Evolutionary conservation across 345 rosid genomes (phyloP).

Genomic region (Clarkia xantiana): DNA sequence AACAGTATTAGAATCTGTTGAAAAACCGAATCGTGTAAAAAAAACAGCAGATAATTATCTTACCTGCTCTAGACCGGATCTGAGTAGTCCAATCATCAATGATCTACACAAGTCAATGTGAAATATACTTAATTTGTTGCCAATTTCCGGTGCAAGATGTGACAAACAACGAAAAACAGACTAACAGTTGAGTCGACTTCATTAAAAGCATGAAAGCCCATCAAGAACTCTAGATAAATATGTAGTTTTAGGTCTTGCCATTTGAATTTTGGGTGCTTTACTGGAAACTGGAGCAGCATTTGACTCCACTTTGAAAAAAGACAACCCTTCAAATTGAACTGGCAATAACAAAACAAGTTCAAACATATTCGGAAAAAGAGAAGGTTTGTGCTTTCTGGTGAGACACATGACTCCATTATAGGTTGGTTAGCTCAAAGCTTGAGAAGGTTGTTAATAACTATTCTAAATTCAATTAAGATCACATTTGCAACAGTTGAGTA

Average conservation of each 20-base stretch:
- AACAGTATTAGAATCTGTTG: neutral
- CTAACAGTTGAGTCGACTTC: neutral
- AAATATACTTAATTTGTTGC: conserved; percentile 5
- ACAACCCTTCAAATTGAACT: conserved; percentile 19
- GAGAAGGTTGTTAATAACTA: too few species aligned
- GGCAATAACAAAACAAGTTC: neutral
- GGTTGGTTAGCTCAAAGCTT: neutral
- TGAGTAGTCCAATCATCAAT: conserved; percentile 80
- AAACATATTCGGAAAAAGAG: neutral
- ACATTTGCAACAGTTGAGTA: too few species aligned
- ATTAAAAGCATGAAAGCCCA: conserved; percentile 10
- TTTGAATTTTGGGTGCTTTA: conserved; percentile 31
- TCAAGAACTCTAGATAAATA: conserved; percentile 5
- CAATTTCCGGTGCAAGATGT: neutral
- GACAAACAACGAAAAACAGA: neutral
- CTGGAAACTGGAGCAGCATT: conserved; percentile 41
- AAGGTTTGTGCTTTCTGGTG: neutral
- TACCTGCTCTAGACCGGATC: conserved; percentile 62
- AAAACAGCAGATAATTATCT: neutral
- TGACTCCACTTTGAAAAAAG: conserved; percentile 32
- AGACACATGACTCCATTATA: neutral
- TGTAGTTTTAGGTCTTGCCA: conserved; percentile 6
- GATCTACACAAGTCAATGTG: conserved; percentile 26
- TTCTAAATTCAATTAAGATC: too few species aligned
- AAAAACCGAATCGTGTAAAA: neutral